Evolutionary conservation across 345 rosid genomes (phyloP).

Genomic region (Gynandropsis gynandra): DNA sequence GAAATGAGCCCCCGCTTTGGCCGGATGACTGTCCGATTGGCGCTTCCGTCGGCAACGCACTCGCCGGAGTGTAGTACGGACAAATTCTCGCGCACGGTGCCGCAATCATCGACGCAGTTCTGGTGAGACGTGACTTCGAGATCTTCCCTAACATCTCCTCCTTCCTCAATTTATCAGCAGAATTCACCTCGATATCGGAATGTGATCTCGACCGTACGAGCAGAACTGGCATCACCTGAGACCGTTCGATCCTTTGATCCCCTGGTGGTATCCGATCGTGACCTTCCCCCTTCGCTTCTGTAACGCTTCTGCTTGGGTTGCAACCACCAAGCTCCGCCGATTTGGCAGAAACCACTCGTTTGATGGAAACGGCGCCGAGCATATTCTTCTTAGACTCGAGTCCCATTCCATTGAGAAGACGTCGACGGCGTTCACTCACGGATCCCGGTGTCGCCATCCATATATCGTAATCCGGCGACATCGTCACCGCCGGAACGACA

Average conservation of each 20-base stretch:
- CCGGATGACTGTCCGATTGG: constrained; percentile 6
- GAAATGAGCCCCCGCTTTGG: constrained; percentile 16
- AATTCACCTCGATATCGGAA: constrained; percentile 50
- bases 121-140: constrained; percentile 59
- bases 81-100: constrained; percentile 33
- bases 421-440: constrained; percentile 57
- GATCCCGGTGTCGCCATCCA: constrained; percentile 95
- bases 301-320: neutral
- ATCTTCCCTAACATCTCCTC: constrained; percentile 51
- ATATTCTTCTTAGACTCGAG: constrained; percentile 35
- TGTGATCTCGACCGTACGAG: constrained; percentile 70
- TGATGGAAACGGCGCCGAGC: constrained; percentile 30
- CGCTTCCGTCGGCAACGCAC: constrained; percentile 26
- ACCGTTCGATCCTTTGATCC: constrained; percentile 9
- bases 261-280: constrained; percentile 2
- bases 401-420: constrained; percentile 78
- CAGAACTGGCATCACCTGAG: constrained; percentile 28
- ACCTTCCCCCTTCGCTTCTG: constrained; percentile 14
- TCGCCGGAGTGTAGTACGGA: constrained; percentile 34
- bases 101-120: constrained; percentile 48
- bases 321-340: neutral
- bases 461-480: constrained; percentile 54
- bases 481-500: constrained; percentile 19
- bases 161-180: constrained; percentile 42
- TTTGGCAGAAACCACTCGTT: constrained; percentile 15